phyloP scores from a whole-genome alignment of 176 grass and related monocot species.

The Hordeum vulgare region DNA sequence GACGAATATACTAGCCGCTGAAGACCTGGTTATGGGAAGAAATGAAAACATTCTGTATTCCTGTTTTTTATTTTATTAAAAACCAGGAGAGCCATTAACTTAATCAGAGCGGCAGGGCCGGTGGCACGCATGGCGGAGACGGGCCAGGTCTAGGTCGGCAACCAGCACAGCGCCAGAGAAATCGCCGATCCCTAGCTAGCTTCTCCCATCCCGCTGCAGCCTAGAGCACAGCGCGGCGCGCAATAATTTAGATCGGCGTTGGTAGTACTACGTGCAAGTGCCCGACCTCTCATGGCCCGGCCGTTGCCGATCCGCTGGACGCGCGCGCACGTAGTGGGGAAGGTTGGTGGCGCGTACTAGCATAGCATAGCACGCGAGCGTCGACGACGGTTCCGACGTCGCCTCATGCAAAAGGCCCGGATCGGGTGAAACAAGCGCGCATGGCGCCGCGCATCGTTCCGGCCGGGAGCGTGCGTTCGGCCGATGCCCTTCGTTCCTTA shows the following conservation, averaged over 20 bases:
- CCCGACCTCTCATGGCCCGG: neutral
- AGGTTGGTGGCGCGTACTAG: neutral
- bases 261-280: neutral
- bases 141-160: neutral
- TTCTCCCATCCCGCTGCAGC: neutral
- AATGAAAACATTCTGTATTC: too few species aligned
- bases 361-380: neutral
- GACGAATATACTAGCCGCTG: too few species aligned
- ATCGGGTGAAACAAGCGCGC: neutral
- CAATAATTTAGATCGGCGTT: neutral
- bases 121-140: neutral
- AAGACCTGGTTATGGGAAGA: too few species aligned
- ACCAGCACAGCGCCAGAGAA: neutral
- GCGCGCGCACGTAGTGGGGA: neutral
- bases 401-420: slow-evolving; percentile 2
- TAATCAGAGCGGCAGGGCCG: neutral
- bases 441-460: neutral
- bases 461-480: neutral
- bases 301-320: neutral
- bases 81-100: too few species aligned
- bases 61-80: too few species aligned
- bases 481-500: slow-evolving; percentile 12
- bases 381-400: slow-evolving; percentile 38
- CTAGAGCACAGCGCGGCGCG: neutral
- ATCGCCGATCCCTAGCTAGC: neutral